Evolutionary conservation across 495 filamentous ascomycete genomes (phyloP), one percentile per base, ranked within the genome.

Genomic region (Annulohypoxylon moriforme): DNA sequence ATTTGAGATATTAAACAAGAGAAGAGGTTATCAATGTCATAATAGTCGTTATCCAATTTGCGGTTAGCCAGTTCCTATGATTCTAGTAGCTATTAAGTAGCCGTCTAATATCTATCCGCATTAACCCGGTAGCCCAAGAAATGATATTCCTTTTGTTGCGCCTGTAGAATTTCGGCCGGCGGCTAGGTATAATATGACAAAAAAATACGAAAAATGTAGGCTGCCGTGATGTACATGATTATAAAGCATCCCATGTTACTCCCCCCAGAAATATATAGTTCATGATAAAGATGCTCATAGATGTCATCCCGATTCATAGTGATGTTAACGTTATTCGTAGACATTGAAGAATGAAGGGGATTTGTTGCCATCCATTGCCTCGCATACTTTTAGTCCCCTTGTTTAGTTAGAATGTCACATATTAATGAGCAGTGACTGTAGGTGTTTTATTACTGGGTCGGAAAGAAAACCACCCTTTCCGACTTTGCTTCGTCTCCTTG

Each of bases 391-490:
- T 31, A 16, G 20, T 33, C 29, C 6, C 27, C 36, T 22, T 13
- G 27, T 13, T 13, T 16, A 22, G 0, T 38, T 16, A 4, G 27
- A 13, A 18, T 29, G 34, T 40, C 1, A 5, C 10, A 11, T 0
- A 14, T 61, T 46, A 68, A n/a, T 63, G 50, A 5, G 60, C 27
- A 22, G 34, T 13, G 8, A 64, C 13, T 14, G 36, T 11, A 4
- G 67, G 46, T 27, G 55, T 53, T 36, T 55, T 65, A 7, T 34
- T 16, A 5, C 31, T 27, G 10, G 60, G 6, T 29, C 60, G 46
- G 33, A 56, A 52, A 2, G 24, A 22, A 56, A 61, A 70, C 33
- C 60, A 33, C 24, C 33, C 55, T 55, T 60, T 65, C 8, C 31
- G 53, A 22, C 13, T 25, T 5, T 38, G n/a, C 9, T 60, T 56